Conservation (phyloP, 1,284 basidiomycete genomes). For the Cystobasidium slooffiae region DNA sequence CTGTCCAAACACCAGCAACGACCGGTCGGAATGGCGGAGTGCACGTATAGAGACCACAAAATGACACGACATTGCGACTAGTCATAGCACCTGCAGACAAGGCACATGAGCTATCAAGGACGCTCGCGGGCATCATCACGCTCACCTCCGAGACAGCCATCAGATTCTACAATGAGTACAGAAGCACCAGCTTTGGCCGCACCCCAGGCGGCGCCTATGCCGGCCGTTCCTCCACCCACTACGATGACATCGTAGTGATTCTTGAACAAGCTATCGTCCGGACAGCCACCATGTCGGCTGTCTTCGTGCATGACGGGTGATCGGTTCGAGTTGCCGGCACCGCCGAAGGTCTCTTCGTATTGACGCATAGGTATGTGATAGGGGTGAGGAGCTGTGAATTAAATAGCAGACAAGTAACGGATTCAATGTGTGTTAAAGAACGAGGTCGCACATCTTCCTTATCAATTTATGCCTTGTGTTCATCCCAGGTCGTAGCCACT, state of each 20-base stretch:
- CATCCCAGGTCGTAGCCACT: too few species aligned
- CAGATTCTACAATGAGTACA: not conserved
- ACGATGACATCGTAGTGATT: constrained; percentile 13
- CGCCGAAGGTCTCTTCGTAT: not conserved
- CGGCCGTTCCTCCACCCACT: not conserved
- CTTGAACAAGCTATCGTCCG: not conserved
- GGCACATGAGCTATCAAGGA: not conserved
- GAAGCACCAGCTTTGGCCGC: constrained; percentile 1
- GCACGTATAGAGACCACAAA: constrained; percentile 8
- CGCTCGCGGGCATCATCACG: not conserved
- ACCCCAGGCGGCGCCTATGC: constrained; percentile 2
- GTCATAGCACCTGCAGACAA: constrained; percentile 13
- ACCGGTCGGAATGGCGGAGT: not conserved
- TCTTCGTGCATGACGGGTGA: not conserved
- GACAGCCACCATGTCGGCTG: not conserved
- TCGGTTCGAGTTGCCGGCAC: not conserved
- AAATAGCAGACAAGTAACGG: too few species aligned
- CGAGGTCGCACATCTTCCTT: too few species aligned
- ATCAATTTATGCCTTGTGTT: too few species aligned
- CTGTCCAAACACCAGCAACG: not conserved
- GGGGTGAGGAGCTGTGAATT: too few species aligned
- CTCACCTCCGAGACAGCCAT: constrained; percentile 2
- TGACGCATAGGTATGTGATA: too few species aligned
- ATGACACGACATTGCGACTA: constrained; percentile 4
- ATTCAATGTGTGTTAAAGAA: too few species aligned